phyloP scores from a whole-genome alignment of 805 yeast species.

The Brettanomyces naardenensis region DNA sequence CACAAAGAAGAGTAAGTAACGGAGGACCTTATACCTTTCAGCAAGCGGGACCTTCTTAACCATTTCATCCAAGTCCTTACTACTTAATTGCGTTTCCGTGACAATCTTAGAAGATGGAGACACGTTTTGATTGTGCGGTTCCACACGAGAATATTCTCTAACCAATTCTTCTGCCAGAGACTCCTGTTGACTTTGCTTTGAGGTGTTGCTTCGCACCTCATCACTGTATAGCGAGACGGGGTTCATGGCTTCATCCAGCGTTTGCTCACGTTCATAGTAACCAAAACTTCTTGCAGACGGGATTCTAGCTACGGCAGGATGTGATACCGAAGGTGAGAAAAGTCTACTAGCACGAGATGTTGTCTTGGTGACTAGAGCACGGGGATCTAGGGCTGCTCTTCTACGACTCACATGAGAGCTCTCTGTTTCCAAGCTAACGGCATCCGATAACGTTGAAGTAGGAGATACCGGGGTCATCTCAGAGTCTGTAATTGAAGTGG shows the following conservation, averaged over 20 bases:
- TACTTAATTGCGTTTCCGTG: slow-evolving; percentile 24
- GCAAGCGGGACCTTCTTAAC: slow-evolving; percentile 19
- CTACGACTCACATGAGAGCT: neutral
- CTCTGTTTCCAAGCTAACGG: slow-evolving; percentile 1
- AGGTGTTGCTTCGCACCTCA: neutral
- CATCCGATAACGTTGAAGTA: neutral
- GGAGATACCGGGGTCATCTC: neutral
- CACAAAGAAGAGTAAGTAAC: slow-evolving; percentile 22
- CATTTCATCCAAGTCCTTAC: slow-evolving; percentile 17
- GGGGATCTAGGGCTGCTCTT: neutral
- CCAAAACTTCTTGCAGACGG: slow-evolving; percentile 24
- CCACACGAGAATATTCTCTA: slow-evolving; percentile 27
- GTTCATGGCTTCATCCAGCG: slow-evolving; percentile 1
- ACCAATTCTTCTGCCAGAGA: slow-evolving; percentile 24
- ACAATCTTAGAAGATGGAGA: slow-evolving; percentile 23
- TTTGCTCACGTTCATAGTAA: neutral
- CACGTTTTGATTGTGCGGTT: slow-evolving; percentile 24
- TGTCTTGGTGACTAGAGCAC: neutral
- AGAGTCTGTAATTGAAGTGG: neutral
- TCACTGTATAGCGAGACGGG: slow-evolving; percentile 3
- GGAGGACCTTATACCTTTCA: slow-evolving; percentile 17
- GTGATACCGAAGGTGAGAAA: slow-evolving; percentile 1
- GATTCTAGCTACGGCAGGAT: slow-evolving; percentile 16
- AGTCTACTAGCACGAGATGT: neutral
- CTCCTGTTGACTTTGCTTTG: slow-evolving; percentile 1